Evolutionary conservation across 768 basidiomycete species (phyloP).

Genomic region (Boletellus sp.): DNA sequence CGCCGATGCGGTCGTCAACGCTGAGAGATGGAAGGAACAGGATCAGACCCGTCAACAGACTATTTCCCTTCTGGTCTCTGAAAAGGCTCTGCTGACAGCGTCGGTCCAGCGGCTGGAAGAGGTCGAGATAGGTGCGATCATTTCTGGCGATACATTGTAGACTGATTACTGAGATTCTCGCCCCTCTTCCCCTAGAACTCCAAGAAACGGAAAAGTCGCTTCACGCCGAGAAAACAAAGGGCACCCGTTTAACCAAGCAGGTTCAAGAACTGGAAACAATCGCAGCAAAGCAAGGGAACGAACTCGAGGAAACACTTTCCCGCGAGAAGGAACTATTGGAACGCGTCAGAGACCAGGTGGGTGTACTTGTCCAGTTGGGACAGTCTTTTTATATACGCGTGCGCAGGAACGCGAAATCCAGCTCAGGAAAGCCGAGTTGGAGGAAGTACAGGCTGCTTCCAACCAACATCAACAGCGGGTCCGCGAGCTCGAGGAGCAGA

Average conservation of each 20-base stretch:
- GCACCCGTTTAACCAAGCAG: constrained; percentile 38
- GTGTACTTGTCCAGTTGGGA: not conserved
- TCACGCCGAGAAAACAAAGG: constrained; percentile 40
- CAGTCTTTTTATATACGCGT: not conserved
- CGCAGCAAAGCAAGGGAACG: constrained; percentile 37
- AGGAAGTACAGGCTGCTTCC: constrained; percentile 51
- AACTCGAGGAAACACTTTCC: constrained; percentile 33
- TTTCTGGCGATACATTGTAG: not conserved
- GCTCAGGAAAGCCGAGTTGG: constrained; percentile 49
- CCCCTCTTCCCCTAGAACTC: constrained; percentile 42
- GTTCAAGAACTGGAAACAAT: constrained; percentile 42
- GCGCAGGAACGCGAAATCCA: constrained; percentile 73
- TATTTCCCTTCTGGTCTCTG: constrained; percentile 71
- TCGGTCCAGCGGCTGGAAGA: constrained; percentile 57
- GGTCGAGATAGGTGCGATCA: constrained; percentile 57
- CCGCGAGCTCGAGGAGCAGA: constrained; percentile 75
- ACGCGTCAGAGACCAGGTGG: constrained; percentile 30
- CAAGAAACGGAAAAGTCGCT: constrained; percentile 42
- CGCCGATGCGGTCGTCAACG: constrained; percentile 8
- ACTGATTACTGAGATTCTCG: not conserved
- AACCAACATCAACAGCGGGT: constrained; percentile 54
- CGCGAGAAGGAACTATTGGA: constrained; percentile 53
- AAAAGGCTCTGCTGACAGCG: constrained; percentile 59
- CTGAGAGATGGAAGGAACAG: constrained; percentile 25
- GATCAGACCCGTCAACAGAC: constrained; percentile 65